A percentile compares a stretch with the other conserved stretches of the same genome.
Conservation (phyloP, 257 asterid genomes). For the Galeopsis tetrahit region DNA sequence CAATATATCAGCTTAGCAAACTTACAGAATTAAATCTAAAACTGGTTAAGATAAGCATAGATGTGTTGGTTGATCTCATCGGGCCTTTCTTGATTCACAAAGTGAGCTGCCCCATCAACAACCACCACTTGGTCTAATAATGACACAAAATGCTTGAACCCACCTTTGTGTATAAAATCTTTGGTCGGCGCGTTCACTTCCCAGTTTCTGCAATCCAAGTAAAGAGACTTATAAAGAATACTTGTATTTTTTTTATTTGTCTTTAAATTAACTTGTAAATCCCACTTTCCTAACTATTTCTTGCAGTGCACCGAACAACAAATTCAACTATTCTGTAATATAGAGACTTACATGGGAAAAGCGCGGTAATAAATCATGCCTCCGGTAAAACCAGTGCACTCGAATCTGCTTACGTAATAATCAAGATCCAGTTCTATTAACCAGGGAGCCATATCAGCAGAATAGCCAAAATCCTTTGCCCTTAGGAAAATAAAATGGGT, state of each 20-base stretch:
- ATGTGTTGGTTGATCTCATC: slow-evolving; percentile 69
- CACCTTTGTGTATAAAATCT: slow-evolving; percentile 67
- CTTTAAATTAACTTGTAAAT: too few species aligned
- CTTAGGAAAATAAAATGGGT: slow-evolving; percentile 56
- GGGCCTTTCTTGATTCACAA: slow-evolving; percentile 66
- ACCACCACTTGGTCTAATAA: slow-evolving; percentile 61
- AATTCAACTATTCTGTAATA: not conserved
- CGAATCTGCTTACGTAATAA: slow-evolving; percentile 57
- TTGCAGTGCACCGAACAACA: too few species aligned
- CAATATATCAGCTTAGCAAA: not conserved
- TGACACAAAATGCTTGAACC: slow-evolving; percentile 59
- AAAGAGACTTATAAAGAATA: not conserved
- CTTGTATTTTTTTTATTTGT: too few species aligned
- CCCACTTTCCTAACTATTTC: too few species aligned
- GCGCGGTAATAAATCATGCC: slow-evolving; percentile 80
- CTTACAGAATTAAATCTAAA: not conserved
- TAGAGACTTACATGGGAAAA: slow-evolving; percentile 44
- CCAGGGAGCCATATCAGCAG: slow-evolving; percentile 59
- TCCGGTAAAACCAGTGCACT: slow-evolving; percentile 76
- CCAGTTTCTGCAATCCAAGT: slow-evolving; percentile 54
- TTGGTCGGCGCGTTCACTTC: slow-evolving; percentile 60
- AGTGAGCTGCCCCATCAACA: slow-evolving; percentile 72
- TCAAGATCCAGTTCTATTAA: slow-evolving; percentile 64
- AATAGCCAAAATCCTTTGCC: slow-evolving; percentile 55
- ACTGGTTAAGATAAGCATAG: slow-evolving; percentile 60